Conservation (phyloP, 1,139 yeast genomes). For the Yamadazyma triangularis region DNA sequence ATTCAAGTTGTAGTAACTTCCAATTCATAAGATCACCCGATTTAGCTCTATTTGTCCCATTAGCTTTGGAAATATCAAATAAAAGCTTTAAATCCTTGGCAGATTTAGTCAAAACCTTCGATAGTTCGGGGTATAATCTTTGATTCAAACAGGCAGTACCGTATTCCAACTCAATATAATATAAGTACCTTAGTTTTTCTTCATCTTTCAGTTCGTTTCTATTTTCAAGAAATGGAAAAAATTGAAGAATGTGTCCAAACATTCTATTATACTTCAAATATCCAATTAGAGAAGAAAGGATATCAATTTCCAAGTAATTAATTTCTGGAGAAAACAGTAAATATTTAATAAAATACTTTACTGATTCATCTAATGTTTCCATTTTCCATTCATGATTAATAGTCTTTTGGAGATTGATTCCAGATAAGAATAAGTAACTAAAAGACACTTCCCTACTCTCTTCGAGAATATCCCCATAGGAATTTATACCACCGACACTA, state of each 20-base stretch:
- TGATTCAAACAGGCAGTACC: too few species aligned
- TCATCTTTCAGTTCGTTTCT: conserved; percentile 4
- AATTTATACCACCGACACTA: conserved; percentile 16
- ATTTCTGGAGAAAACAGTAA: conserved; percentile 4
- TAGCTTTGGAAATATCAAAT: too few species aligned
- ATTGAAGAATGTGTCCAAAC: conserved; percentile 19
- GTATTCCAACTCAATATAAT: too few species aligned
- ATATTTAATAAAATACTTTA: conserved; percentile 10
- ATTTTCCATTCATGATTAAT: conserved; percentile 20
- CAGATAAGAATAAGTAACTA: conserved; percentile 14
- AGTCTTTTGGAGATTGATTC: conserved; percentile 17
- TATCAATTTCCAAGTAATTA: conserved; percentile 21
- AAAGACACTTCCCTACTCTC: conserved; percentile 1
- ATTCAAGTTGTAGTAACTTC: conserved; percentile 31
- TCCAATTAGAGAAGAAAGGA: conserved; percentile 24
- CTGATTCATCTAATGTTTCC: conserved; percentile 9
- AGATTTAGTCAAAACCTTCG: too few species aligned
- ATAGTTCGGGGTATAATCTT: too few species aligned
- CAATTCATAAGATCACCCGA: conserved; percentile 16
- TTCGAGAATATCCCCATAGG: conserved; percentile 8
- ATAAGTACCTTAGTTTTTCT: too few species aligned
- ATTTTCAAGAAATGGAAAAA: conserved; percentile 13
- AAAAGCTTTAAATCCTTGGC: conserved; percentile 3
- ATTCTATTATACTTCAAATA: conserved; percentile 36
- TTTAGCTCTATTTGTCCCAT: neutral